A percentile compares a stretch with the other conserved stretches of the same genome.
Evolutionary conservation across 805 yeast genomes (phyloP).

Genomic region (Starmerella roubikii): DNA sequence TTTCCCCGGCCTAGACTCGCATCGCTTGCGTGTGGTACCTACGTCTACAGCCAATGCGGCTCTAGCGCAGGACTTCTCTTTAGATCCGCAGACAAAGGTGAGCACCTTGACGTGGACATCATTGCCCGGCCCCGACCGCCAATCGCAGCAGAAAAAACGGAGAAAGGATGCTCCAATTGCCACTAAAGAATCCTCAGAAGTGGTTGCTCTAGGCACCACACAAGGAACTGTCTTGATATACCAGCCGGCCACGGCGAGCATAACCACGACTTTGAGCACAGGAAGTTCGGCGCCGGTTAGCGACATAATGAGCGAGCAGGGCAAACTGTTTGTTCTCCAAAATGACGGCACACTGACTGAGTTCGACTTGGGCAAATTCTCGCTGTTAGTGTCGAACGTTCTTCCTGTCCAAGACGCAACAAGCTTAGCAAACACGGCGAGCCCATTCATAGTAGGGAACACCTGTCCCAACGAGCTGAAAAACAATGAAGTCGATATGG

Average conservation of each 20-base stretch:
- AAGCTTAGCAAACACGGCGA: neutral
- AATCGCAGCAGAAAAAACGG: constrained; percentile 19
- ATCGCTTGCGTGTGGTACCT: constrained; percentile 41
- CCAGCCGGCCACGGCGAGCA: constrained; percentile 50
- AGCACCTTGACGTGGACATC: constrained; percentile 40
- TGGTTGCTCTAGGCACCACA: constrained; percentile 47
- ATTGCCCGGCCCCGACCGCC: constrained; percentile 2
- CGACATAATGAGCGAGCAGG: neutral
- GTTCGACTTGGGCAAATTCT: constrained; percentile 42
- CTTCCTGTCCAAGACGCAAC: constrained; percentile 6
- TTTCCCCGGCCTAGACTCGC: constrained; percentile 54
- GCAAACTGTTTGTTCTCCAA: constrained; percentile 11
- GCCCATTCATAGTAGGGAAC: constrained; percentile 44
- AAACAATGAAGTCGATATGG: constrained; percentile 30
- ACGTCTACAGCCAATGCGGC: constrained; percentile 33
- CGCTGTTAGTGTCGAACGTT: constrained; percentile 24
- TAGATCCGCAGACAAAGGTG: constrained; percentile 39
- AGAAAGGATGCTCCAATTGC: constrained; percentile 8
- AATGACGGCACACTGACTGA: constrained; percentile 33
- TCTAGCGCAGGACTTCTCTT: constrained; percentile 34
- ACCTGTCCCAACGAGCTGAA: constrained; percentile 49
- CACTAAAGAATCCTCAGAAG: constrained; percentile 17
- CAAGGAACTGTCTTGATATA: constrained; percentile 52
- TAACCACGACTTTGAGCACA: constrained; percentile 31
- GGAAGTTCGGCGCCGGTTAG: constrained; percentile 7